Evolutionary conservation across 2,329 filamentous ascomycete species (phyloP), one percentile per base, ranked within the genome.

Genomic region (Knufia fluminis): DNA sequence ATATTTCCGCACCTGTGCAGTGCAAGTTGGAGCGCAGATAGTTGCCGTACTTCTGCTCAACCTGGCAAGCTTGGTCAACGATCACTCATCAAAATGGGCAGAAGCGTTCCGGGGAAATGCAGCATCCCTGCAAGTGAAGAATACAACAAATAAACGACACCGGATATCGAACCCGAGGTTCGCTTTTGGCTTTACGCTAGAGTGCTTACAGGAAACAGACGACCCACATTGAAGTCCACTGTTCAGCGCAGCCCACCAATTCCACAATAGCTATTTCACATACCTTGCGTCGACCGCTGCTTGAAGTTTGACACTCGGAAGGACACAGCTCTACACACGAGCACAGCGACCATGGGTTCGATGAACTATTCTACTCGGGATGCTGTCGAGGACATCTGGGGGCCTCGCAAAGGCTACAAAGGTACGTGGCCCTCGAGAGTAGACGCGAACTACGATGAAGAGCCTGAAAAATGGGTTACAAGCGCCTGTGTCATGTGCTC

Each of bases 401-500:
- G 61, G 6, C 48, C 54, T 9, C 58, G 64, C 12, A 64, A 60
- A 2, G 63, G 64, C 0, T 67, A 63, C 50, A 63, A 63, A 46
- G 59, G 64, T 38, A 52, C 65, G 38, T 68, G 66, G 64, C 65
- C 64, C 1, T 57, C 57, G 0, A 52, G 66, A 35, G 58, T 62
- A 3, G 66, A 68, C 49, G 38, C 48, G 19, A 55, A 59, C 6
- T 52, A 50, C 33, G 57, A 63, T 14, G 64, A 67, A 22, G 59
- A 62, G 31, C 64, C 64, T 0, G 64, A 68, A 2, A 61, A 61
- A 57, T 68, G 65, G 65, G 64, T 68, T 3, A 64, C 67, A 50
- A 66, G 64, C 52, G 66, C 65, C 1, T 68, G 65, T 57, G 62
- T 67, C 7, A 56, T 67, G 16, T 67, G 65, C 59, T 66, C 64